Conservation (phyloP, 345 rosid species). For the Salix udensis region DNA sequence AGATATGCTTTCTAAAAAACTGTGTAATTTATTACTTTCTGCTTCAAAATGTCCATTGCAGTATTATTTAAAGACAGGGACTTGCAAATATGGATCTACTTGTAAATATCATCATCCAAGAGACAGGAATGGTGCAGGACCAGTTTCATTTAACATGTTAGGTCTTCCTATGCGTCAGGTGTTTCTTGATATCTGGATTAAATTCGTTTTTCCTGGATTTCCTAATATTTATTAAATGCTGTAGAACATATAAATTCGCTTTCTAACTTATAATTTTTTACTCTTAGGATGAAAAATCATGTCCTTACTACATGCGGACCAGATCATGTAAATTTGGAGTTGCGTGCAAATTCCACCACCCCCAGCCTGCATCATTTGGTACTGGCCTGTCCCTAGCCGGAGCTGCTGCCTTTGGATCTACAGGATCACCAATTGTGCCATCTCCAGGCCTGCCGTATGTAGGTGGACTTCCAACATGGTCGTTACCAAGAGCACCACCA, state of each 20-base stretch:
- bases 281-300: constrained; percentile 67
- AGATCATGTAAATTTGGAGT: constrained; percentile 73
- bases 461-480: constrained; percentile 52
- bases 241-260: background rate
- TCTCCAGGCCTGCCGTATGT: constrained; percentile 52
- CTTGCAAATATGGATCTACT: constrained; percentile 75
- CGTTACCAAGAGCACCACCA: constrained; percentile 52
- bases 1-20: background rate
- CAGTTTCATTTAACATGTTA: constrained; percentile 54
- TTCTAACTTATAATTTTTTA: background rate
- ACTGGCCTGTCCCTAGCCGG: constrained; percentile 33
- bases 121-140: constrained; percentile 85
- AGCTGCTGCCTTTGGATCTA: constrained; percentile 35
- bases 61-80: constrained; percentile 80
- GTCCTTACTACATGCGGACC: constrained; percentile 72
- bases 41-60: constrained; percentile 26
- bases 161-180: constrained; percentile 87
- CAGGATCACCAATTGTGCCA: constrained; percentile 40
- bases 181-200: background rate
- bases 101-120: constrained; percentile 89
- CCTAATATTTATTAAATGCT: background rate
- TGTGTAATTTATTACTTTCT: background rate
- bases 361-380: constrained; percentile 54
- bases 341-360: constrained; percentile 85
- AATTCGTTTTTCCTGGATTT: background rate